phyloP scores from a whole-genome alignment of 1,284 basidiomycete genomes.

The Agaricales sp. region DNA sequence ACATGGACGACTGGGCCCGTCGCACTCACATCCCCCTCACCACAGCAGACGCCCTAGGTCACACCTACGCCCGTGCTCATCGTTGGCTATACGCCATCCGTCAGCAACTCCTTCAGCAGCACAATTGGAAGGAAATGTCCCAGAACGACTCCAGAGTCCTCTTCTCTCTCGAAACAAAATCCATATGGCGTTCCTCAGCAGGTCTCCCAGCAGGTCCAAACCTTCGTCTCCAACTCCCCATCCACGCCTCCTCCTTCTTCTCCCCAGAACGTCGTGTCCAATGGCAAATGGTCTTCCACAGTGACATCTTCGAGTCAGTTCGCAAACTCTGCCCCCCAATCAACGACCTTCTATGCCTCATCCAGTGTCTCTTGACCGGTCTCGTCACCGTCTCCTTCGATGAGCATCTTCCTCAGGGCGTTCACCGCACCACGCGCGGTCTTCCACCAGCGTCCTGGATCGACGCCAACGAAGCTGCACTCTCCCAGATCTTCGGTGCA shows the following conservation, averaged over 20 bases:
- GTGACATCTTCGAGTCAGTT: slow-evolving; percentile 69
- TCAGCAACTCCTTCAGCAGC: slow-evolving; percentile 46
- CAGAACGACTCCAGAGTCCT: slow-evolving; percentile 60
- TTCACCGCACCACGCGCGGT: slow-evolving; percentile 64
- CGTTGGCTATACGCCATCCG: slow-evolving; percentile 59
- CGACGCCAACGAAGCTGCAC: slow-evolving; percentile 48
- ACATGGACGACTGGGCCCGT: slow-evolving; percentile 72
- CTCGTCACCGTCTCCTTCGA: slow-evolving; percentile 68
- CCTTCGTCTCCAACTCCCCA: slow-evolving; percentile 59
- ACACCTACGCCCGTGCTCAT: slow-evolving; percentile 68
- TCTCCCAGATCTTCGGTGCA: slow-evolving; percentile 62
- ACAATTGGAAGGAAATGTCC: slow-evolving; percentile 55
- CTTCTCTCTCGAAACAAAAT: slow-evolving; percentile 65
- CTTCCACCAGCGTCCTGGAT: slow-evolving; percentile 70
- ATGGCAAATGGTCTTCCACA: slow-evolving; percentile 84
- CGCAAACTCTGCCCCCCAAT: slow-evolving; percentile 68
- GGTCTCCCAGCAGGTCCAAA: slow-evolving; percentile 67
- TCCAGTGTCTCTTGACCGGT: slow-evolving; percentile 75
- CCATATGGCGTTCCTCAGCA: slow-evolving; percentile 63
- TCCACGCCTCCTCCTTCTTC: slow-evolving; percentile 74
- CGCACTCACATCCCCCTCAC: slow-evolving; percentile 62
- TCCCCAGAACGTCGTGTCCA: slow-evolving; percentile 71
- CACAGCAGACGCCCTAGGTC: slow-evolving; percentile 67
- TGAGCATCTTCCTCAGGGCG: slow-evolving; percentile 52
- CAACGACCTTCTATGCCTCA: slow-evolving; percentile 63